These are phyloP conservation scores for Fusarium gaditjirri DNA, from an alignment of 2,329 filamentous ascomycete genomes.

Conservation along the genomic window DNA sequence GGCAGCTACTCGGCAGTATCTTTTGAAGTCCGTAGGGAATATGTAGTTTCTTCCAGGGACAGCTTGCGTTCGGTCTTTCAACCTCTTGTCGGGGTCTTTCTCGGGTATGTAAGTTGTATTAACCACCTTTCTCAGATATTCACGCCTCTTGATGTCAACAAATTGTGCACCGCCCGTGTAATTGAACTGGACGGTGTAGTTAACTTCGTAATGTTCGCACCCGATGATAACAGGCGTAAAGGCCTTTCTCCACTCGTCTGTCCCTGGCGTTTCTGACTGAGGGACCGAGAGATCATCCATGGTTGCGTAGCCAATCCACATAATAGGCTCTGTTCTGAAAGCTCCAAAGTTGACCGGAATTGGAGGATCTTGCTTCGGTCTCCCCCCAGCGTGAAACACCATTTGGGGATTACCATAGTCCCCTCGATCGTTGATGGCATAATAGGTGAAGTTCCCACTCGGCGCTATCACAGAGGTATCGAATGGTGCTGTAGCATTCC, in stretches of 20 bases:
- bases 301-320: conserved; percentile 24
- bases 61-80: conserved; percentile 15
- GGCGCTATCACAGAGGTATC: background rate
- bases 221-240: background rate
- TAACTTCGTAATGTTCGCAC: conserved; percentile 14
- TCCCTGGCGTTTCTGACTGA: fast-evolving
- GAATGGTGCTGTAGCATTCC: background rate
- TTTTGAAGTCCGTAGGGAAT: fast-evolving
- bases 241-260: fast-evolving
- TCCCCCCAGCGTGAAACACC: fast-evolving
- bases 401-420: fast-evolving
- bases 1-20: background rate
- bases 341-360: background rate
- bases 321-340: conserved; percentile 17
- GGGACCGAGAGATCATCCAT: fast-evolving
- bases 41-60: background rate
- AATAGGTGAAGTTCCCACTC: fast-evolving
- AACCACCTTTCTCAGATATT: background rate
- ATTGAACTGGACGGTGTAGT: background rate
- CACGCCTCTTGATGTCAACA: fast-evolving
- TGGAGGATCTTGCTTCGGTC: fast-evolving
- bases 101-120: background rate
- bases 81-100: background rate
- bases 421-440: fast-evolving
- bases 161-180: background rate